Percentiles rank a stretch among this genome's conserved stretches.
Evolutionary conservation across 2,329 filamentous ascomycete species (phyloP).

Genomic region (Lasiodiplodia sp.): DNA sequence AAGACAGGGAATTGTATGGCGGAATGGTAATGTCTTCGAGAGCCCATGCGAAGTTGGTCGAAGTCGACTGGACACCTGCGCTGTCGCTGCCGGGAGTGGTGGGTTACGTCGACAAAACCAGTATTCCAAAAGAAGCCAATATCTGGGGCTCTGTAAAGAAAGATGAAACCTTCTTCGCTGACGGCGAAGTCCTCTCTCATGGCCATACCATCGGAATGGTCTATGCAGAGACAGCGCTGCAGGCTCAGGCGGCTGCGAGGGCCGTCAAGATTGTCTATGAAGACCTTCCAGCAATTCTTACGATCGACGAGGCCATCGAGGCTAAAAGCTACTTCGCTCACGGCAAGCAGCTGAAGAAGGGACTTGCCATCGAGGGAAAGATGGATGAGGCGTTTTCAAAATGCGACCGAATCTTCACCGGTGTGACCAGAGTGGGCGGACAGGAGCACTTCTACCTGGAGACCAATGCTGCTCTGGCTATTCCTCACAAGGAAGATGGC

Average conservation of each 20-base stretch:
- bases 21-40: conserved; percentile 87
- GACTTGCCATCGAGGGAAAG: conserved; percentile 59
- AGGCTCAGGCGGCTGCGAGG: conserved; percentile 79
- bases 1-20: conserved; percentile 86
- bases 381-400: conserved; percentile 75
- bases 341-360: conserved; percentile 79
- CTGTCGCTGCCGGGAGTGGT: conserved; percentile 86
- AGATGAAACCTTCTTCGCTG: conserved; percentile 90
- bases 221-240: conserved; percentile 77
- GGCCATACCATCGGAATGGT: conserved; percentile 92
- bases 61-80: conserved; percentile 76
- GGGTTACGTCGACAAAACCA: conserved; percentile 80
- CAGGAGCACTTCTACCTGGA: conserved; percentile 98
- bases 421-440: conserved; percentile 83
- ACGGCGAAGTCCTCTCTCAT: conserved; percentile 83
- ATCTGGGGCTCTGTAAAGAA: conserved; percentile 83
- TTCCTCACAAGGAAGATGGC: conserved; percentile 89
- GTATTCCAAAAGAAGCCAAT: conserved; percentile 83
- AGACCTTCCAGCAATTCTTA: conserved; percentile 83
- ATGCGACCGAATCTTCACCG: conserved; percentile 84
- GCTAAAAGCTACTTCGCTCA: conserved; percentile 85
- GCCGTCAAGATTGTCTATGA: conserved; percentile 90
- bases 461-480: conserved; percentile 81
- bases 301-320: conserved; percentile 93
- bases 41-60: conserved; percentile 84